A percentile compares a stretch with the other conserved stretches of the same genome.
Evolutionary conservation across 1,284 basidiomycete species (phyloP).

Genomic region (Moesziomyces antarcticus): DNA sequence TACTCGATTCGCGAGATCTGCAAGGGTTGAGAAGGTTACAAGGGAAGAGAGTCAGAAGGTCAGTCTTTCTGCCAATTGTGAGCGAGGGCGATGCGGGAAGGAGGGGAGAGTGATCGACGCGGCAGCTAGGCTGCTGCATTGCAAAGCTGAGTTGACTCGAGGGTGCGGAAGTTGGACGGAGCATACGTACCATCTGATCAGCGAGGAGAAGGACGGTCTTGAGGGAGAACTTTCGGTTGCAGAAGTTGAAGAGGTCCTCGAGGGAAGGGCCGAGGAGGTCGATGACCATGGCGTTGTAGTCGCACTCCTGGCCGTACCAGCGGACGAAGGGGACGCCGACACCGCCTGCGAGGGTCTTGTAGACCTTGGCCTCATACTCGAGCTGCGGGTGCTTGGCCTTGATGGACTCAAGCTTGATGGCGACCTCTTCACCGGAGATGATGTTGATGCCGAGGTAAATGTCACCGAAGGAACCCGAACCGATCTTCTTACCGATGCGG

Average conservation of each 20-base stretch:
- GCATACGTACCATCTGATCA: constrained; percentile 84
- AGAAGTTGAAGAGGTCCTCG: constrained; percentile 99
- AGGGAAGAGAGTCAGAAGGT: background rate
- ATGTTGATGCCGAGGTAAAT: constrained; percentile 99
- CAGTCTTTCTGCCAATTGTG: constrained; percentile 1
- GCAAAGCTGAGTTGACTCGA: background rate
- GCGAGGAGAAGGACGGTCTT: constrained; percentile 97
- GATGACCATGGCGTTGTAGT: constrained; percentile 99
- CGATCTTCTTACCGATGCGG: constrained; percentile 99
- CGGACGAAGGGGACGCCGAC: constrained; percentile 98
- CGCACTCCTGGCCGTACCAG: constrained; percentile 99
- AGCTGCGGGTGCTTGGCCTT: constrained; percentile 99
- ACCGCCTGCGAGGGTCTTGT: constrained; percentile 91
- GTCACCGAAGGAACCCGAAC: constrained; percentile 98
- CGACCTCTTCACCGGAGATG: constrained; percentile 99
- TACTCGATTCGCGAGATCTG: constrained; percentile 99
- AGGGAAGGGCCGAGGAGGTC: constrained; percentile 96
- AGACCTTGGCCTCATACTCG: constrained; percentile 81
- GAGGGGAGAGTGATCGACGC: background rate
- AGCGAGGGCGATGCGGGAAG: background rate
- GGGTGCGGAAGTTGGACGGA: too few species aligned
- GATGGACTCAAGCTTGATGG: constrained; percentile 99
- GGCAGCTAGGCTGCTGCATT: background rate
- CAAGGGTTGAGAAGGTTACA: background rate
- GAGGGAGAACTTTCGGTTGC: constrained; percentile 96